Percentiles rank a stretch among this genome's conserved stretches.
phyloP scores from a whole-genome alignment of 225 moss, liverwort and hornwort genomes.

The Thuidium tamariscinum region DNA sequence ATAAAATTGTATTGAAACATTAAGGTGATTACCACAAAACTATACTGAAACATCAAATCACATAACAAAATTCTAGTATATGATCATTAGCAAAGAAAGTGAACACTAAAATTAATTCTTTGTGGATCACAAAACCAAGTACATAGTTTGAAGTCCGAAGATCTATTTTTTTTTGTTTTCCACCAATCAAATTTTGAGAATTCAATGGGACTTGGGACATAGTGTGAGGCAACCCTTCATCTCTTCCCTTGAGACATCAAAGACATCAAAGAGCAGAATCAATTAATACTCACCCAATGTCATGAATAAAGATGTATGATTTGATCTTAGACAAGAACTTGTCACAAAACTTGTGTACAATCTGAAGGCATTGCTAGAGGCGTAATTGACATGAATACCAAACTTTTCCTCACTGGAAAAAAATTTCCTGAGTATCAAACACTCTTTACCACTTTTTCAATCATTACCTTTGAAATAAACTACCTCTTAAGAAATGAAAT shows the following conservation, averaged over 20 bases:
- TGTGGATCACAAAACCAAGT: neutral
- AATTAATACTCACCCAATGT: neutral
- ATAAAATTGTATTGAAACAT: neutral
- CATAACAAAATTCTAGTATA: neutral
- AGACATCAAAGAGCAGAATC: neutral
- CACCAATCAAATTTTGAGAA: neutral
- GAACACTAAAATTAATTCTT: neutral
- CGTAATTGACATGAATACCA: neutral
- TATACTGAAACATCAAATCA: neutral
- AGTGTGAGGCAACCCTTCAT: fast-evolving
- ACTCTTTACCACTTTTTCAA: neutral
- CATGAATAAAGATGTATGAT: too few species aligned
- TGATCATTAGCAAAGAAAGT: neutral
- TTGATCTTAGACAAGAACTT: too few species aligned
- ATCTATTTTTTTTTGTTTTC: neutral
- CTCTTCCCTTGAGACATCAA: too few species aligned
- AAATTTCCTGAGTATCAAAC: neutral
- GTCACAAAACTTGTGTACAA: neutral
- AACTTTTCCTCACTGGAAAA: neutral
- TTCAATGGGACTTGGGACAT: neutral
- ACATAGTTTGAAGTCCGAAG: too few species aligned
- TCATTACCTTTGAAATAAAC: neutral
- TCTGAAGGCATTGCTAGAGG: neutral
- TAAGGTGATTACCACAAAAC: neutral
- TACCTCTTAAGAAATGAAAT: neutral